phyloP scores from a whole-genome alignment of 148 eudicot species.

The Spergularia marina region DNA sequence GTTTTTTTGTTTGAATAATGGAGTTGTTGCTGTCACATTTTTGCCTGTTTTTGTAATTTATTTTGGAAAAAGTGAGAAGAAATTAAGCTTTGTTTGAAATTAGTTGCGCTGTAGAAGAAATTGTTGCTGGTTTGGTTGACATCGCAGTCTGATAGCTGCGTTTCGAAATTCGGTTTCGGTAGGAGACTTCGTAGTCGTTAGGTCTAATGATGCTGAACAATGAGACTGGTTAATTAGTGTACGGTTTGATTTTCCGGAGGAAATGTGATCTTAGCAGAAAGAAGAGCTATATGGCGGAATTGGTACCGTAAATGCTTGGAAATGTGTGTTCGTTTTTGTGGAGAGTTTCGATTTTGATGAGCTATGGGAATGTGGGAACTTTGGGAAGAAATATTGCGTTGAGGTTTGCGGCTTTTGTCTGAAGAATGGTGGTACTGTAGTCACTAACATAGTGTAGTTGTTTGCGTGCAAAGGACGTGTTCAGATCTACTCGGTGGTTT shows the following conservation, averaged over 20 bases:
- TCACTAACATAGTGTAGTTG: background rate
- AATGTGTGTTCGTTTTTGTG: background rate
- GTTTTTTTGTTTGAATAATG: background rate
- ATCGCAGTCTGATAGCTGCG: background rate
- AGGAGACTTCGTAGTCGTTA: background rate
- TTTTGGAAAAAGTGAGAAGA: background rate
- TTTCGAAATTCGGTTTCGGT: background rate
- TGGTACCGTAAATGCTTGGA: background rate
- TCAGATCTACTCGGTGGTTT: background rate
- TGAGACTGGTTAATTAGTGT: background rate
- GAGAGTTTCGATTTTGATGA: background rate
- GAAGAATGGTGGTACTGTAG: slow-evolving; percentile 1
- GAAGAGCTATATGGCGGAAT: background rate
- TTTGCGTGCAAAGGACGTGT: background rate
- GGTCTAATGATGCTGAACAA: background rate
- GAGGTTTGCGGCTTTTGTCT: background rate
- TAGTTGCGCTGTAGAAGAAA: background rate
- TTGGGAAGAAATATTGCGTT: background rate
- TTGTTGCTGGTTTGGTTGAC: slow-evolving; percentile 4
- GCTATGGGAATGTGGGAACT: background rate
- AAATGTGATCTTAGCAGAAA: background rate
- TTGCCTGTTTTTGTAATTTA: background rate
- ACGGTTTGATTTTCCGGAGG: background rate
- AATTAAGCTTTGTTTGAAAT: background rate
- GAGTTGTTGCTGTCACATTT: background rate